Conservation (phyloP, 352 stramenopile species). For the Thalassiosira mediterranea region DNA sequence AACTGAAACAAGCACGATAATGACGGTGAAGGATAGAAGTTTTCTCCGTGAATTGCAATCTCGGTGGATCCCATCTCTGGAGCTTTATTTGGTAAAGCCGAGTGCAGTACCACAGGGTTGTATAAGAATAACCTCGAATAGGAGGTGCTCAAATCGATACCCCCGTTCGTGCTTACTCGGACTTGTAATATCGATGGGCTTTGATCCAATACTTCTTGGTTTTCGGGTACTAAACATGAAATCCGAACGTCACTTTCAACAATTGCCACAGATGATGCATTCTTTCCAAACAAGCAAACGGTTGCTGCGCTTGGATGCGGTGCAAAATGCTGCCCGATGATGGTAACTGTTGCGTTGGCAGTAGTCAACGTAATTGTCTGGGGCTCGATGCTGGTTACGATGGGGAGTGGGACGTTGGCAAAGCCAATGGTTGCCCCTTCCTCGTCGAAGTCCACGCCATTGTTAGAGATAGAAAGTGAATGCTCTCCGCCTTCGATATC, state of each 20-base stretch:
- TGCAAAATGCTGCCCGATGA: constrained; percentile 28
- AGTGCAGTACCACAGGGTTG: constrained; percentile 15
- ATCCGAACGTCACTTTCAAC: constrained; percentile 19
- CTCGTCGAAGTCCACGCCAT: constrained; percentile 41
- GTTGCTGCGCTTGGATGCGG: not conserved
- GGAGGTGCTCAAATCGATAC: constrained; percentile 27
- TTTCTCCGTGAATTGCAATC: constrained; percentile 20
- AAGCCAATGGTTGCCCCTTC: constrained; percentile 14
- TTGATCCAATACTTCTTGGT: constrained; percentile 2
- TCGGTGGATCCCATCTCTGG: constrained; percentile 26
- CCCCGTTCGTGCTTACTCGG: constrained; percentile 39
- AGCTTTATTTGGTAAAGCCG: constrained; percentile 8
- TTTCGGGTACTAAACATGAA: constrained; percentile 10
- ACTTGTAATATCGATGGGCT: constrained; percentile 11
- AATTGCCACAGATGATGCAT: constrained; percentile 19
- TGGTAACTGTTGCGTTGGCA: constrained; percentile 8
- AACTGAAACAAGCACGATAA: constrained; percentile 26
- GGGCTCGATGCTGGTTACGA: constrained; percentile 22
- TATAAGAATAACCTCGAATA: constrained; percentile 29
- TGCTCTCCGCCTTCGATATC: constrained; percentile 18
- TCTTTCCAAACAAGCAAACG: constrained; percentile 24
- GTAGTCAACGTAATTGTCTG: constrained; percentile 11
- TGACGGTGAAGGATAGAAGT: constrained; percentile 18
- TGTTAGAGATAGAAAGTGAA: constrained; percentile 34
- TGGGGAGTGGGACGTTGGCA: constrained; percentile 28